These are phyloP conservation scores for Suhomyces sp. DNA, from an alignment of 805 yeast species.

Conservation along the genomic window DNA sequence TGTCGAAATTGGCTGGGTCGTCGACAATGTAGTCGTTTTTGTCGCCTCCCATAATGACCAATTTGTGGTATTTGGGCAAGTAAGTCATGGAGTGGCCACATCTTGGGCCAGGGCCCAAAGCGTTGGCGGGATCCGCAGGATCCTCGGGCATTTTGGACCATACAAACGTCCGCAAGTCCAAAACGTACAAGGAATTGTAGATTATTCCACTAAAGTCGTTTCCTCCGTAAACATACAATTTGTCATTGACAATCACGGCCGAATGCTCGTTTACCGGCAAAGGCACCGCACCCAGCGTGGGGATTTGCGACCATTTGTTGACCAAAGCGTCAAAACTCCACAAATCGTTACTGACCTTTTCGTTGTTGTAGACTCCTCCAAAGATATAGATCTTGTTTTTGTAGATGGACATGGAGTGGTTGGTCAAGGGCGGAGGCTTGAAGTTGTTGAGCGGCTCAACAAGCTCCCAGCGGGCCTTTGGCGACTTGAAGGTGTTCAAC, in stretches of 20 bases:
- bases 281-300: slow-evolving; percentile 71
- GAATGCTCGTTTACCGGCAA: slow-evolving; percentile 92
- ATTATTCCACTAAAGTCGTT: slow-evolving; percentile 71
- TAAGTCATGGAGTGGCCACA: slow-evolving; percentile 89
- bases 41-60: slow-evolving; percentile 92
- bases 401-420: slow-evolving; percentile 83
- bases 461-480: slow-evolving; percentile 81
- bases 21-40: slow-evolving; percentile 61
- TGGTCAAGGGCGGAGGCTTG: slow-evolving; percentile 79
- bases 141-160: slow-evolving; percentile 63
- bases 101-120: slow-evolving; percentile 70
- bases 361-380: slow-evolving; percentile 81
- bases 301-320: slow-evolving; percentile 68
- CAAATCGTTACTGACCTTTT: slow-evolving; percentile 66
- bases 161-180: slow-evolving; percentile 65
- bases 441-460: slow-evolving; percentile 49
- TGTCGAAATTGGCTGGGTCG: slow-evolving; percentile 47
- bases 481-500: slow-evolving; percentile 77
- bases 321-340: slow-evolving; percentile 73
- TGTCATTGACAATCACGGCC: slow-evolving; percentile 71
- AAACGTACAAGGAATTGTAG: slow-evolving; percentile 63
- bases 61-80: slow-evolving; percentile 59
- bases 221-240: slow-evolving; percentile 87
- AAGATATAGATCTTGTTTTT: slow-evolving; percentile 78
- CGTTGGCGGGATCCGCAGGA: slow-evolving; percentile 33